Evolutionary conservation across 768 basidiomycete genomes (phyloP), one percentile per base, ranked within the genome.

Genomic region (Xerocomellus intermedius): DNA sequence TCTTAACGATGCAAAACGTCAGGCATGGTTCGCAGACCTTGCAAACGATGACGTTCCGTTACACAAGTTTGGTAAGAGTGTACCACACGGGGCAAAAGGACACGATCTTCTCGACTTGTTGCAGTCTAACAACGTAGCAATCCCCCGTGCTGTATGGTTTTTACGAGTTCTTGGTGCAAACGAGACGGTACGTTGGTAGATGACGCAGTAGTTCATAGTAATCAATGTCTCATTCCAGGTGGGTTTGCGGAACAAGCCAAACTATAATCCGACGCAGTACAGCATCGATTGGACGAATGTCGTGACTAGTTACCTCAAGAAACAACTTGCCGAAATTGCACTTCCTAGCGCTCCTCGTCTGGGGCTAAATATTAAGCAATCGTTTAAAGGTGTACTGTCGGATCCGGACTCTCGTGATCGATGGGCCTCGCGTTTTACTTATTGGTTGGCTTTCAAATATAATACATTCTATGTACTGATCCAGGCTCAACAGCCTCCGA

Each of bases 71-170:
- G 88, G 88, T 7, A 91, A 91, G 72, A 89, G 83, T 65, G 88
- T 94, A 5, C 92, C 91, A 3, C 89, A 94, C 64, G 89, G 89
- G 0, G 86, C 86, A 5, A 94, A 91, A 69, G 92, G 91, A 2
- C 85, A 87, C 58, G 91, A 92, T 63, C 78, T 94, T 28, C 74
- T 94, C 48, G 91, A 94, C 56, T 74, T 93, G 41, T 71, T 94
- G 30, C 88, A 93, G 51, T 76, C 78, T 7, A 84, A 91, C 50
- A 81, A 85, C 53, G 87, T 94, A 26, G 87, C 86, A 7, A 87
- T 91, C 33, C 79, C 87, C 2, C 80, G 92, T 42, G 92, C 92
- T 4, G 83, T 93, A 8, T 94, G 92, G 92, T 89, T 93, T 66
- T 75, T 94, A 26, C 82, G 91, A 19, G 90, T 92, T 4, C 83